Base-by-base conservation (phyloP, 495 filamentous ascomycete genomes). In the Annulohypoxylon moriforme region DNA sequence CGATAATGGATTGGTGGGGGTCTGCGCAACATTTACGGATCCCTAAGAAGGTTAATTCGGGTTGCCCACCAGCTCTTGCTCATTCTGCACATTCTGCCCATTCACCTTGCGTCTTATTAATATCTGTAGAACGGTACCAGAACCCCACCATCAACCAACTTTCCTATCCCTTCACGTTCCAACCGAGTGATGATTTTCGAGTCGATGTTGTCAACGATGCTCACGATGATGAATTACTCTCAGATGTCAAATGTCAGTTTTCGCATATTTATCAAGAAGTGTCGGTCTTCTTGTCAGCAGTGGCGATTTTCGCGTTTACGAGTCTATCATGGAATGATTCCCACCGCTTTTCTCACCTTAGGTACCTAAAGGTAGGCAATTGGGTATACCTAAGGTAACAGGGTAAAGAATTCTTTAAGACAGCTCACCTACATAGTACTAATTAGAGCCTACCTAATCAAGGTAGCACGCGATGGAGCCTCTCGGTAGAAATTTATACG, bases 1-100 rank as follows among this genome's bases (percentile, higher is more conserved):
- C 20, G 22, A 22, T 33, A n/a, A 22, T 11, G 29, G 49, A 25
- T 27, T 34, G 46, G 68, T 66, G 68, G 68, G 68, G 68, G 68
- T 55, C 63, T 67, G 69, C 69, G 63, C 42, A 72, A 72, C 69
- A 72, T 72, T 22, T 46, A 44, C 16, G 40, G 40, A 20, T 44
- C 40, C 40, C n/a, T 27, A 63, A 58, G 36, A 29, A 24, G 24
- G 38, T 20, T 25, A 16, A 38, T 36, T 62, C 24, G 14, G 25
- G 49, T 25, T 24, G 27, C 6, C 27, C 27, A 10, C 22, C n/a
- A 47, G 7, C 31, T 33, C 31, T 33, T 33, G 31, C 31, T 9
- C 10, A 10, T 16, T 14, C 24, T 52, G n/a, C n/a, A n/a, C n/a
- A n/a, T n/a, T n/a, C n/a, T 36, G 10, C 57, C 49, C 29, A 9